These are phyloP conservation scores for Taiozyma sp. DNA, from an alignment of 1,139 yeast species.

Conservation along the genomic window DNA sequence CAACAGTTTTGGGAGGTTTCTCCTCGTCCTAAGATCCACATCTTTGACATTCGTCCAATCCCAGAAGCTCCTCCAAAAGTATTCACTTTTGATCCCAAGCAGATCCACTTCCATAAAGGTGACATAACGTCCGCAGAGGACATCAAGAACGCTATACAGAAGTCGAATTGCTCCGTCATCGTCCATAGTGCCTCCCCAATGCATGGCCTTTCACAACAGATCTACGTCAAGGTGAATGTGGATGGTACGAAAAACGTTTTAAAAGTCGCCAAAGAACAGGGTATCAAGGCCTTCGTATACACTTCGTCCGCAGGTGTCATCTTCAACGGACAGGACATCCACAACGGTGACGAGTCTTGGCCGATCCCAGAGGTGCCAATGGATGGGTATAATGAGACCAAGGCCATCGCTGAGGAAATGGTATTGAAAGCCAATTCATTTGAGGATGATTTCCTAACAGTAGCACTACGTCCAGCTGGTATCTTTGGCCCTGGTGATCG, in stretches of 20 bases:
- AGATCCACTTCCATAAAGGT: constrained; percentile 66
- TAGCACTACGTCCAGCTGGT: constrained; percentile 94
- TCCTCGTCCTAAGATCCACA: constrained; percentile 75
- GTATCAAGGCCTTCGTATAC: constrained; percentile 72
- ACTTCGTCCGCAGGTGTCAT: constrained; percentile 98
- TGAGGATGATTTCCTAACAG: constrained; percentile 57
- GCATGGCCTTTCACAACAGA: constrained; percentile 76
- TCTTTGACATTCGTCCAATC: constrained; percentile 86
- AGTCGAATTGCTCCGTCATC: constrained; percentile 64
- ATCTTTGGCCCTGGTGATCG: constrained; percentile 99
- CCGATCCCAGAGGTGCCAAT: constrained; percentile 89
- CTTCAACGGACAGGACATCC: constrained; percentile 87
- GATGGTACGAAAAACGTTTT: constrained; percentile 80
- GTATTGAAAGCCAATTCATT: constrained; percentile 67
- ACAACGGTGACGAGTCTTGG: constrained; percentile 90
- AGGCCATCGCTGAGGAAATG: constrained; percentile 84
- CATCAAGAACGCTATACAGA: constrained; percentile 56
- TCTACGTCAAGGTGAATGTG: constrained; percentile 88
- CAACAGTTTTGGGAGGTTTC: constrained; percentile 70
- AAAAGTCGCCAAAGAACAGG: constrained; percentile 51
- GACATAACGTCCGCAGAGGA: constrained; percentile 77
- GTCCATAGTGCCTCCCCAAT: constrained; percentile 97
- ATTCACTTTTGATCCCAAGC: constrained; percentile 63
- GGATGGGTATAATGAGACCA: constrained; percentile 97
- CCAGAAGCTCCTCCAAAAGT: constrained; percentile 67